Conservation (phyloP, 2,329 filamentous ascomycete genomes). For the Alternaria novae-zelandiae region DNA sequence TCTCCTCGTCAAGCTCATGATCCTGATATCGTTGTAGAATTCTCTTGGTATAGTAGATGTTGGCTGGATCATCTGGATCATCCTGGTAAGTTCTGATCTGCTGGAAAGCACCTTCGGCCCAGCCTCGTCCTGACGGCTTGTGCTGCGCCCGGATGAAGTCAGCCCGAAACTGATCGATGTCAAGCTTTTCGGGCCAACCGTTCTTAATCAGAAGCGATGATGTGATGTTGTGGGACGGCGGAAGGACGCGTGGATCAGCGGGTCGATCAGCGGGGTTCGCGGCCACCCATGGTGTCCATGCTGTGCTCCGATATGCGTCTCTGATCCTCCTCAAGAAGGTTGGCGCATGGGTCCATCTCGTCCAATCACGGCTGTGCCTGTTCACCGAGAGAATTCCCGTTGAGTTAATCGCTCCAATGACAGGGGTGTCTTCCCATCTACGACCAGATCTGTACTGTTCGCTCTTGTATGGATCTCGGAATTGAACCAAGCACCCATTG, state of each 20-base stretch:
- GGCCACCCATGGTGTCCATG: conserved; percentile 22
- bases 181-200: conserved; percentile 14
- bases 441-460: background rate
- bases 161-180: conserved; percentile 14
- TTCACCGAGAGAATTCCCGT: background rate
- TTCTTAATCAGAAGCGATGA: conserved; percentile 7
- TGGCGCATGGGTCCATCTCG: conserved; percentile 10
- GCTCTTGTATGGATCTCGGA: background rate
- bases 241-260: conserved; percentile 5
- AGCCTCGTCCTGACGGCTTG: conserved; percentile 1
- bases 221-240: background rate
- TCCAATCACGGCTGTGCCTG: background rate
- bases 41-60: background rate
- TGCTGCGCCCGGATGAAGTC: conserved; percentile 20
- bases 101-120: conserved; percentile 2
- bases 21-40: too few relatives aligned
- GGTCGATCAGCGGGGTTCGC: conserved; percentile 8
- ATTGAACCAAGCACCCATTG: background rate
- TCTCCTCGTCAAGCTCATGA: background rate
- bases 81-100: conserved; percentile 3
- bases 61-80: background rate
- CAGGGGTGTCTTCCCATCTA: background rate
- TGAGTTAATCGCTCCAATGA: background rate
- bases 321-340: conserved; percentile 13
- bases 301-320: conserved; percentile 9